These are phyloP conservation scores for Salix arbutifolia DNA, from an alignment of 345 rosid species.

Conservation along the genomic window DNA sequence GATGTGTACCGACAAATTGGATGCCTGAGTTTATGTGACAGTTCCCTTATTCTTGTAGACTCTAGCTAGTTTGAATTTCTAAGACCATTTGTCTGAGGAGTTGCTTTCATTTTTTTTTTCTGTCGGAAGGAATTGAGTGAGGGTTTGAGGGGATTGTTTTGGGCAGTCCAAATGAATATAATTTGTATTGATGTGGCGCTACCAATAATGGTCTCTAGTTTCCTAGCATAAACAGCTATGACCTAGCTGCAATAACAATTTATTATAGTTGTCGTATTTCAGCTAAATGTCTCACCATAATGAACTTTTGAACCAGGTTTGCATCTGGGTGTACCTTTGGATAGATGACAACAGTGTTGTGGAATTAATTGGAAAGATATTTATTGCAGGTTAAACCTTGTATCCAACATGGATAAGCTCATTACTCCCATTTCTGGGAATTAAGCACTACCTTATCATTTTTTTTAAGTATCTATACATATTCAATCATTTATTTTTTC, in stretches of 20 bases:
- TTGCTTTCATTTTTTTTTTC: not conserved
- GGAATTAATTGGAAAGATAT: conserved; percentile 73
- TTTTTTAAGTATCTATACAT: not conserved
- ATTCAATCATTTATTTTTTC: not conserved
- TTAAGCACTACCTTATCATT: not conserved
- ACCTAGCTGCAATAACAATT: not conserved
- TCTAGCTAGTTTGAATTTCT: not conserved
- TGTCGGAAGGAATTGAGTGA: not conserved
- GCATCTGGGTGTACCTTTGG: conserved; percentile 89
- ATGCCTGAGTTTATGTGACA: not conserved
- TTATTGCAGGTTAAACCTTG: conserved; percentile 65
- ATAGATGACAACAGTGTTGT: conserved; percentile 64
- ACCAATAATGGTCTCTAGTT: not conserved
- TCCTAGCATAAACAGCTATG: not conserved
- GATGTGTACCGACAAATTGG: not conserved
- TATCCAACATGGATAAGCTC: conserved; percentile 8
- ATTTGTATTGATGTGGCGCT: not conserved
- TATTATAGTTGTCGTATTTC: not conserved
- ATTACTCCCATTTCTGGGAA: not conserved
- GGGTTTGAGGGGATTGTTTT: not conserved
- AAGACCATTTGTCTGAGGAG: not conserved
- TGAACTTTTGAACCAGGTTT: conserved; percentile 49
- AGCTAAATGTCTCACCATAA: conserved; percentile 10
- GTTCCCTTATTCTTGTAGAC: not conserved
- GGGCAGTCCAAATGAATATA: not conserved